phyloP scores from a whole-genome alignment of 2,329 filamentous ascomycete genomes.

The Coniochaeta sp. region DNA sequence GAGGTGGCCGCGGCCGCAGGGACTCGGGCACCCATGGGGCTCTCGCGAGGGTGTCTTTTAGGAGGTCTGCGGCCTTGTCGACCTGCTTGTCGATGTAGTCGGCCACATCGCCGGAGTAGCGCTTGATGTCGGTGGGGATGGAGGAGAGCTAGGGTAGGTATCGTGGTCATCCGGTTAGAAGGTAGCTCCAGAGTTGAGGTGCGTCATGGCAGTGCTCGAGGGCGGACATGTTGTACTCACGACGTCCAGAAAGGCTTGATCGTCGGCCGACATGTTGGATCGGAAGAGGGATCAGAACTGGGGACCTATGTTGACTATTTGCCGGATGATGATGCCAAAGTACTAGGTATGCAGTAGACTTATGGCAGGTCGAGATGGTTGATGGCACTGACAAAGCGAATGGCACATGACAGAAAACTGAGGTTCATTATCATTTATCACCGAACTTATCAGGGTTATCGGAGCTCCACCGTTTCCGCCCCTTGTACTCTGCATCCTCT shows the following conservation, averaged over 20 bases:
- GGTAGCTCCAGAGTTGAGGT: background rate
- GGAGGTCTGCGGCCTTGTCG: conserved; percentile 62
- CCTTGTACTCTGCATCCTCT: background rate
- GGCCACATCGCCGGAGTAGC: conserved; percentile 66
- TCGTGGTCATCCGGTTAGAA: background rate
- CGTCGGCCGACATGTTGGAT: conserved; percentile 60
- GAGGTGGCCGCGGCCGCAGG: conserved; percentile 52
- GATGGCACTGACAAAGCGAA: background rate
- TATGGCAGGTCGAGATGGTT: background rate
- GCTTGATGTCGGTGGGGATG: conserved; percentile 56
- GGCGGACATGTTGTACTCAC: conserved; percentile 38
- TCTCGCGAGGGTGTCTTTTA: conserved; percentile 63
- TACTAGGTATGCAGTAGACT: too few species aligned
- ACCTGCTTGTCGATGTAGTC: conserved; percentile 76
- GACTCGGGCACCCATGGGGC: conserved; percentile 67
- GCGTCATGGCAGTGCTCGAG: background rate
- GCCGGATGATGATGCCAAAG: background rate
- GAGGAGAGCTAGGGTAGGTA: conserved; percentile 50
- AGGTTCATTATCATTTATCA: background rate
- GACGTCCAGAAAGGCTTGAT: conserved; percentile 70
- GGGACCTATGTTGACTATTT: background rate
- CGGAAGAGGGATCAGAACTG: background rate
- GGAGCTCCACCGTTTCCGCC: background rate
- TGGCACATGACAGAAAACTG: background rate
- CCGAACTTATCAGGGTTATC: background rate